phyloP scores from a whole-genome alignment of 768 basidiomycete species.

The Boletus eberwhitei region DNA sequence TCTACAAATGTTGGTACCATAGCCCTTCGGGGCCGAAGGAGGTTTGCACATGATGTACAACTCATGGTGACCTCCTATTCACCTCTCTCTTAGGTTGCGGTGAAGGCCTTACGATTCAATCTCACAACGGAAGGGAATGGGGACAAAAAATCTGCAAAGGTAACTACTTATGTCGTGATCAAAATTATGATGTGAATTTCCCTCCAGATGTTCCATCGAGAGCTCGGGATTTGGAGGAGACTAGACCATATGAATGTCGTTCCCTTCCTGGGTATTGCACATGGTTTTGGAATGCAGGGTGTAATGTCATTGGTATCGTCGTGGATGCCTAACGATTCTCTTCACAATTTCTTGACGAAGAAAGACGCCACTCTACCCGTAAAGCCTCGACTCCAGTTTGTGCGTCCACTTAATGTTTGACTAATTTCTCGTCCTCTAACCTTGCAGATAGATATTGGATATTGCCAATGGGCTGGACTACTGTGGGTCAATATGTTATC shows the following conservation, averaged over 20 bases:
- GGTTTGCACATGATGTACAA: neutral
- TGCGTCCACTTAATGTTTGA: constrained; percentile 8
- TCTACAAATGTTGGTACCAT: too few species aligned
- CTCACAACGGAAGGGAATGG: neutral
- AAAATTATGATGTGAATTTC: accelerated
- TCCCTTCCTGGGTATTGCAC: constrained; percentile 16
- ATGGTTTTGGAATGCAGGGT: constrained; percentile 22
- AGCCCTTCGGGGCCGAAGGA: neutral
- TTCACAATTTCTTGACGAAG: constrained; percentile 15
- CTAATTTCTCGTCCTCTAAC: constrained; percentile 18
- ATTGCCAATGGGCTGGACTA: constrained; percentile 14
- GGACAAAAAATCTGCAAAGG: neutral
- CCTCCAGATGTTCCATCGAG: constrained; percentile 23
- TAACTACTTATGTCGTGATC: neutral
- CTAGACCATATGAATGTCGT: constrained; percentile 26
- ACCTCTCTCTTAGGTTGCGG: constrained; percentile 18
- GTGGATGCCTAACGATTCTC: constrained; percentile 29
- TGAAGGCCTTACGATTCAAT: constrained; percentile 18
- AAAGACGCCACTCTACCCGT: neutral
- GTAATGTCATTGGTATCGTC: constrained; percentile 28
- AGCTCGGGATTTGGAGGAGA: constrained; percentile 29
- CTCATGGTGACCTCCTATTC: neutral
- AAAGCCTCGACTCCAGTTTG: constrained; percentile 11
- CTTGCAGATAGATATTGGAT: constrained; percentile 11
- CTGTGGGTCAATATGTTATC: constrained; percentile 1